Conservation (phyloP, 176 grass and related monocot genomes). For the Cenchrus fungigraminus region DNA sequence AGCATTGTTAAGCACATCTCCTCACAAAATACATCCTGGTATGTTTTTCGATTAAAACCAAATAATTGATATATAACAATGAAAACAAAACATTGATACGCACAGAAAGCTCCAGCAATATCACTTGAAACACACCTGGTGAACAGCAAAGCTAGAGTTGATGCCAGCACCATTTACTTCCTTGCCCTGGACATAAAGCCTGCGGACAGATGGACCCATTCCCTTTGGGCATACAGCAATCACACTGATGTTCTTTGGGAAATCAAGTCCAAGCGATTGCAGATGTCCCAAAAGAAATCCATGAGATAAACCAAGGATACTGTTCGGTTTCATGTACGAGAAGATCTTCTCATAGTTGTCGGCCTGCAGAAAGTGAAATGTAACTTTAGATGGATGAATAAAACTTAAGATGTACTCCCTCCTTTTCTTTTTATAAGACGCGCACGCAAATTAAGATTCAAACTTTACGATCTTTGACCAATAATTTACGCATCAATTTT, state of each 20-base stretch:
- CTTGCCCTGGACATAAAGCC: slow-evolving; percentile 89
- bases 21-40: neutral
- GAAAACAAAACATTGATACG: neutral
- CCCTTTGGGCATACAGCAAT: slow-evolving; percentile 90
- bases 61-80: neutral
- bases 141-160: slow-evolving; percentile 89
- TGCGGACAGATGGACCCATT: slow-evolving; percentile 85
- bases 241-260: slow-evolving; percentile 82
- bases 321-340: slow-evolving; percentile 88
- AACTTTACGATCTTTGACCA: no score
- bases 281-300: slow-evolving; percentile 87
- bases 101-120: neutral
- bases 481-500: no score
- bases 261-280: slow-evolving; percentile 72
- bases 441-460: no score
- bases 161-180: slow-evolving; percentile 87
- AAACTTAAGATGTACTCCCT: neutral
- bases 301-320: slow-evolving; percentile 81
- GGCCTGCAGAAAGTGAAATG: slow-evolving; percentile 45
- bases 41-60: neutral
- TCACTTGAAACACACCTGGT: slow-evolving; percentile 64
- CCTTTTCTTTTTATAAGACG: no score
- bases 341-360: slow-evolving; percentile 91
- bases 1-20: neutral
- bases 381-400: neutral